Evolutionary conservation across 176 grass and related monocot genomes (phyloP).

Genomic region (Miscanthus lutarioriparius): DNA sequence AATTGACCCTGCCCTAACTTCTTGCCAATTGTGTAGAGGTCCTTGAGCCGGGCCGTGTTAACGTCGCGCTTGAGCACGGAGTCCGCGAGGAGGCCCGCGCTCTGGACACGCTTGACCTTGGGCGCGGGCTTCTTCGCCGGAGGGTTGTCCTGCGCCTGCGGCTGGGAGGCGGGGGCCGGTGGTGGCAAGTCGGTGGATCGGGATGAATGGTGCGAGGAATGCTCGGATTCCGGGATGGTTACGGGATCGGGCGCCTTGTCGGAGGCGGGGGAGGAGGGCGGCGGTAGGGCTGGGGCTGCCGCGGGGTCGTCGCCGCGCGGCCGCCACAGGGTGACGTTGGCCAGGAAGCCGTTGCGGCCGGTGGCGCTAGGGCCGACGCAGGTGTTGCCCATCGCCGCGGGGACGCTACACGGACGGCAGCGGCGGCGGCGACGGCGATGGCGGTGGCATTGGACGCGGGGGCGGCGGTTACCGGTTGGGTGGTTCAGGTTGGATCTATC

Average conservation of each 20-base stretch:
- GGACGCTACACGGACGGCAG: slow-evolving; percentile 45
- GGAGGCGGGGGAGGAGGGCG: slow-evolving; percentile 41
- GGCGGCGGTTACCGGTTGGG: slow-evolving; percentile 33
- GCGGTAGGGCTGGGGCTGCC: slow-evolving; percentile 29
- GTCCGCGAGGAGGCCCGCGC: slow-evolving; percentile 64
- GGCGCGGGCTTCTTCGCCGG: slow-evolving; percentile 43
- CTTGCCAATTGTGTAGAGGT: slow-evolving; percentile 68
- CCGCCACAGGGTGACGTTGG: slow-evolving; percentile 63
- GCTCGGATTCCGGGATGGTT: slow-evolving; percentile 44
- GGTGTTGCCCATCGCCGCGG: slow-evolving; percentile 61
- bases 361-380: slow-evolving; percentile 53
- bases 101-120: slow-evolving; percentile 67
- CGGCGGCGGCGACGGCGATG: slow-evolving; percentile 19
- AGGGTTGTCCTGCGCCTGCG: slow-evolving; percentile 22
- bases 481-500: slow-evolving; percentile 43
- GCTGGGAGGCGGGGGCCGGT: neutral
- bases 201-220: slow-evolving; percentile 26
- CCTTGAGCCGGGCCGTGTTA: slow-evolving; percentile 55
- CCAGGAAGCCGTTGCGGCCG: slow-evolving; percentile 55
- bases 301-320: slow-evolving; percentile 20
- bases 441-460: slow-evolving; percentile 49
- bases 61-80: slow-evolving; percentile 67
- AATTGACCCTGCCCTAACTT: slow-evolving; percentile 86
- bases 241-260: slow-evolving; percentile 58
- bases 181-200: slow-evolving; percentile 22